Evolutionary conservation across 495 filamentous ascomycete species (phyloP), one percentile per base, ranked within the genome.

Genomic region (Glarea lozoyensis): DNA sequence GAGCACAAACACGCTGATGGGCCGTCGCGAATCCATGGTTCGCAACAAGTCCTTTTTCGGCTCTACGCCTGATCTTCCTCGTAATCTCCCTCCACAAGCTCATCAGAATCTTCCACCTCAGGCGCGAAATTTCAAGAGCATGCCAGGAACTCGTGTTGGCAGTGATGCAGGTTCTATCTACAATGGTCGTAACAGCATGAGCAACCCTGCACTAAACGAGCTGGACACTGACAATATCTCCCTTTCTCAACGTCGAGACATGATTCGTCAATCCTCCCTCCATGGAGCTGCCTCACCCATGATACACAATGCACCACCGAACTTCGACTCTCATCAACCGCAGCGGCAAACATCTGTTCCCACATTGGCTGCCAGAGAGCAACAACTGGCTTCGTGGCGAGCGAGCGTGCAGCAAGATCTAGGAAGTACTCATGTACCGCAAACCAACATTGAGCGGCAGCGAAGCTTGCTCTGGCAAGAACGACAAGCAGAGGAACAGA

Each of bases 321-420:
- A 42, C 5, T 79, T 72, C 51, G 64, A 80, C 57, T 75, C 75
- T 0, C 73, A 80, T 46, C 78, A 78, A 45, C 76, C 78, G 1
- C 60, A 59, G 17, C 69, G 78, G 12, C 56, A 48, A 32, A 64
- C 63, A 15, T 56, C 42, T 10, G 20, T 55, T 0, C 57, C 66
- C 4, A 55, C 71, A 12, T 60, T 65, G 4, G 56, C 57, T 4
- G 69, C 67, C 27, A 68, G 78, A 16, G 76, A 80, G 19, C 68
- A 74, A 0, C 69, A 73, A 52, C 74, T 93, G 37, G 82, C 82
- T n/a, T 71, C 65, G n/a, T 93, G 86, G 74, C 73, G 86, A 13
- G 74, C 78, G 46, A 82, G 76, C 3, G 64, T 93, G 4, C 77
- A 77, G 9, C 69, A 79, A 10, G 82, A 89, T 24, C 57, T 79